phyloP scores from a whole-genome alignment of 768 basidiomycete species.

The Mrakia frigida region DNA sequence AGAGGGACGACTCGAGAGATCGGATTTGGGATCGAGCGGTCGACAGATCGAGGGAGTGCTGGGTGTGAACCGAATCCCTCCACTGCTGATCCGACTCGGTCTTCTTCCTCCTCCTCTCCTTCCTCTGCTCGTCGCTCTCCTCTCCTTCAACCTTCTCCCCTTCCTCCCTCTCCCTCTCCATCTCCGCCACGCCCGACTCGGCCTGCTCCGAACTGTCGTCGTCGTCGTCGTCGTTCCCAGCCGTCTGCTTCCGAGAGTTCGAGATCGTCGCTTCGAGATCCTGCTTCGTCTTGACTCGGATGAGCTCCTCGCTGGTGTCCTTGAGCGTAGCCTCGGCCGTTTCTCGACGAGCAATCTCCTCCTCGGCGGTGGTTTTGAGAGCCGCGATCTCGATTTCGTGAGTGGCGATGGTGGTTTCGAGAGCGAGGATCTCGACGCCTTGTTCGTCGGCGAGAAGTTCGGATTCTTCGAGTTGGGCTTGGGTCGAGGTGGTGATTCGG shows the following conservation, averaged over 20 bases:
- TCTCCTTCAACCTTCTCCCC: constrained; percentile 64
- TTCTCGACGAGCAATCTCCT: background rate
- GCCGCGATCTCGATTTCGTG: constrained; percentile 49
- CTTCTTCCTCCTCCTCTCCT: constrained; percentile 48
- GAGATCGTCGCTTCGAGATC: constrained; percentile 42
- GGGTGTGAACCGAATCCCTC: constrained; percentile 60
- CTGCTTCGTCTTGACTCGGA: background rate
- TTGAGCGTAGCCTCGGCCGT: background rate
- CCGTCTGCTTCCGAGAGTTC: constrained; percentile 53
- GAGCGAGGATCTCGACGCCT: constrained; percentile 39
- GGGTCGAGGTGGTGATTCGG: constrained; percentile 54
- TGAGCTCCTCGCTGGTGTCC: background rate
- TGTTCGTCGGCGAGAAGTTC: background rate
- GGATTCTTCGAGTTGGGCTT: constrained; percentile 54
- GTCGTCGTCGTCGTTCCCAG: constrained; percentile 54
- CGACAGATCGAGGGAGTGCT: constrained; percentile 60
- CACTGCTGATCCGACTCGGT: constrained; percentile 58
- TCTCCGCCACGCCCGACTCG: constrained; percentile 61
- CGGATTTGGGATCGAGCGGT: constrained; percentile 73
- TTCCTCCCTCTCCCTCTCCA: constrained; percentile 50
- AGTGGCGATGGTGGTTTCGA: constrained; percentile 45
- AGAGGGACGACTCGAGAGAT: constrained; percentile 64
- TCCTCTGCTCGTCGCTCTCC: constrained; percentile 60
- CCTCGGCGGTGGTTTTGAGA: background rate
- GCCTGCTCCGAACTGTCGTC: constrained; percentile 60